phyloP scores from a whole-genome alignment of 345 rosid species.

The Mangifera indica region DNA sequence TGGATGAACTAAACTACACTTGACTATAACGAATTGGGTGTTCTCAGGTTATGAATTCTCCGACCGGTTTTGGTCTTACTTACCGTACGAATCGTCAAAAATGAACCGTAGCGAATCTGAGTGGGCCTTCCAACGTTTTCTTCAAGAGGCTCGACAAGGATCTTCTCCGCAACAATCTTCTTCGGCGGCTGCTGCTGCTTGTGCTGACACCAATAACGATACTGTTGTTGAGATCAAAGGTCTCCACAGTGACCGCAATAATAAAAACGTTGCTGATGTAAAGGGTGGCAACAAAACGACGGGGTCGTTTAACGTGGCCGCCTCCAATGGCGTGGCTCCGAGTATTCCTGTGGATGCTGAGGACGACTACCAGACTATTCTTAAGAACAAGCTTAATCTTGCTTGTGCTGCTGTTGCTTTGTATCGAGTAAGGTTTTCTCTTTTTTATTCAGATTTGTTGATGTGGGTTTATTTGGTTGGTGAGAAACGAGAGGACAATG shows the following conservation, averaged over 20 bases:
- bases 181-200: constrained; percentile 15
- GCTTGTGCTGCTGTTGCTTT: constrained; percentile 74
- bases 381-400: constrained; percentile 57
- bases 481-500: neutral
- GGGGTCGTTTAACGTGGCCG: constrained; percentile 2
- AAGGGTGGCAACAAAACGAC: neutral
- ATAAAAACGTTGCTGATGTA: neutral
- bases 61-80: constrained; percentile 44
- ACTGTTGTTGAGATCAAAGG: constrained; percentile 36
- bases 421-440: constrained; percentile 42
- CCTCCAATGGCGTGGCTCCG: neutral
- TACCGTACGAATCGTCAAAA: constrained; percentile 9
- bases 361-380: constrained; percentile 49
- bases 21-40: constrained; percentile 42
- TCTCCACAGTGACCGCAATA: neutral
- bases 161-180: constrained; percentile 14
- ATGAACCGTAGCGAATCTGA: constrained; percentile 72
- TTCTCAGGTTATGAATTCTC: constrained; percentile 64
- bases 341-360: constrained; percentile 37
- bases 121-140: constrained; percentile 74
- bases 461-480: constrained; percentile 4
- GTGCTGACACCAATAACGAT: constrained; percentile 20
- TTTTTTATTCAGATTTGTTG: neutral
- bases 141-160: constrained; percentile 43
- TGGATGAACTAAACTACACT: constrained; percentile 10